phyloP scores from a whole-genome alignment of 495 filamentous ascomycete species.

The Penicillium egyptiacum region DNA sequence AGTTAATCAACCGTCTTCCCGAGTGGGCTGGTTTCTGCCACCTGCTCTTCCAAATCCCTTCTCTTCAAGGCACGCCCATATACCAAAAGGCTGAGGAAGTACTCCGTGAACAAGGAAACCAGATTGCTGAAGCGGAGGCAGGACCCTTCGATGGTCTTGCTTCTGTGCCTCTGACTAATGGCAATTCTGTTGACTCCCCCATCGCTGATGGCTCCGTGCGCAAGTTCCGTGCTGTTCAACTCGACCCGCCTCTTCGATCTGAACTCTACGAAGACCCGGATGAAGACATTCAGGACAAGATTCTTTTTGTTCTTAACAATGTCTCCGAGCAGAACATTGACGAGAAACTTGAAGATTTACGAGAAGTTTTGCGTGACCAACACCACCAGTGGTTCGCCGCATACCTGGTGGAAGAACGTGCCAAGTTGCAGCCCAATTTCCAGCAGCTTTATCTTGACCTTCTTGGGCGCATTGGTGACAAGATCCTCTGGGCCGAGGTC shows the following conservation, averaged over 20 bases:
- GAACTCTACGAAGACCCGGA: conserved; percentile 74
- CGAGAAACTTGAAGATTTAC: conserved; percentile 75
- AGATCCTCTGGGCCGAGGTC: conserved; percentile 79
- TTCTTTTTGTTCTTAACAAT: conserved; percentile 95
- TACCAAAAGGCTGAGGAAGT: conserved; percentile 81
- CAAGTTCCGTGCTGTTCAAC: conserved; percentile 71
- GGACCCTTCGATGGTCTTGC: conserved; percentile 38
- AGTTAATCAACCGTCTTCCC: conserved; percentile 74
- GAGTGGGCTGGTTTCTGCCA: conserved; percentile 93
- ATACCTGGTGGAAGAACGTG: conserved; percentile 94
- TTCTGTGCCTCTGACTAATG: conserved; percentile 58
- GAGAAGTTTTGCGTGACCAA: conserved; percentile 69
- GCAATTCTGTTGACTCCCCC: conserved; percentile 59
- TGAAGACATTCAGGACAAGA: conserved; percentile 83
- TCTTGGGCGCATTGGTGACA: conserved; percentile 77
- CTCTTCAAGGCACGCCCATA: conserved; percentile 79
- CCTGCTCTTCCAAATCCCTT: conserved; percentile 74
- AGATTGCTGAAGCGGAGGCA: conserved; percentile 35
- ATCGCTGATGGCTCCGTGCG: conserved; percentile 52
- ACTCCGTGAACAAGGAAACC: conserved; percentile 58
- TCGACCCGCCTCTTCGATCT: conserved; percentile 61
- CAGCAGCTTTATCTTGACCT: conserved; percentile 90
- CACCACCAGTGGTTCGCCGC: conserved; percentile 95
- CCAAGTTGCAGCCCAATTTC: conserved; percentile 94
- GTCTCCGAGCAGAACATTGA: conserved; percentile 85